Conservation (phyloP, 768 basidiomycete species). For the Suillus brevipes region DNA sequence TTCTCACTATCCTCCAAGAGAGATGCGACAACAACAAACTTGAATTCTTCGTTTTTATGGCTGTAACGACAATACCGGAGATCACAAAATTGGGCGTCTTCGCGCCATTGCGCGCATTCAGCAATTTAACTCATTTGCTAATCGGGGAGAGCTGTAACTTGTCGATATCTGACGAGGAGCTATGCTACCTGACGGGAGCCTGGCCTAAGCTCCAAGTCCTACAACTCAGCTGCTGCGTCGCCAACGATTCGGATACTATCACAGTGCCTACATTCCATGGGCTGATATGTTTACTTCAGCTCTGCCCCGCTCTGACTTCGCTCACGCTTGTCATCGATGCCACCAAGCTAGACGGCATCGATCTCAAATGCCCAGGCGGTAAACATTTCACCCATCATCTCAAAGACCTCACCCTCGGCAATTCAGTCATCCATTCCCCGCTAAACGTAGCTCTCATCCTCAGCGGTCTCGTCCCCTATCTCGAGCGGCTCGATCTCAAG, state of each 20-base stretch:
- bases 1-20: not conserved
- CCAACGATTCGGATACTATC: constrained; percentile 3
- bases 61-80: too few species aligned
- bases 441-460: constrained; percentile 14
- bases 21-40: not conserved
- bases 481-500: constrained; percentile 21
- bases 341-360: not conserved
- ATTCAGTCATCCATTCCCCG: constrained; percentile 19
- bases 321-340: constrained; percentile 27
- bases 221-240: constrained; percentile 16
- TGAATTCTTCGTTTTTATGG: not conserved
- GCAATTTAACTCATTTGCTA: not conserved
- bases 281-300: constrained; percentile 9
- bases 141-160: too few species aligned
- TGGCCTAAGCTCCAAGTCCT: constrained; percentile 28
- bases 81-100: not conserved
- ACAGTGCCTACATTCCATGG: constrained; percentile 22
- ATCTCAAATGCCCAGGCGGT: not conserved
- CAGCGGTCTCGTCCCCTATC: constrained; percentile 17
- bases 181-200: constrained; percentile 15
- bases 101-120: not conserved
- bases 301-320: constrained; percentile 15
- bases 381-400: not conserved
- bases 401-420: constrained; percentile 19
- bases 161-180: constrained; percentile 18